These are phyloP conservation scores for Apiospora aurea DNA, from an alignment of 2,329 filamentous ascomycete species.

Conservation along the genomic window DNA sequence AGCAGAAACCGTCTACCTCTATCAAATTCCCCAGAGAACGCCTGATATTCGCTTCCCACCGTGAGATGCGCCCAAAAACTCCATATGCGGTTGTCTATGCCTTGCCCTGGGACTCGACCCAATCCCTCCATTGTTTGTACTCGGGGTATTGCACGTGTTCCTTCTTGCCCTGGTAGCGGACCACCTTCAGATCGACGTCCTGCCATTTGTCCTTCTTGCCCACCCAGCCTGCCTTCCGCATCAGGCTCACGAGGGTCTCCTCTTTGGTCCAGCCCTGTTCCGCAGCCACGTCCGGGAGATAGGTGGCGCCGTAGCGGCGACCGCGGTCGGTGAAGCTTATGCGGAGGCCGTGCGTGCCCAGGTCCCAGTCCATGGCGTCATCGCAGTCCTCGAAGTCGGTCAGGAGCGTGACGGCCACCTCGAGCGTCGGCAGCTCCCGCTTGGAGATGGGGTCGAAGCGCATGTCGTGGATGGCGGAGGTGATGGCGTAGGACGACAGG, in stretches of 20 bases:
- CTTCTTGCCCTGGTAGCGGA: slow-evolving; percentile 88
- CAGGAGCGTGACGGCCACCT: slow-evolving; percentile 80
- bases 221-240: slow-evolving; percentile 93
- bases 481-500: slow-evolving; percentile 81
- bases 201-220: slow-evolving; percentile 82
- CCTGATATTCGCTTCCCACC: slow-evolving; percentile 7
- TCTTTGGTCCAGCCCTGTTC: slow-evolving; percentile 97
- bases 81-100: slow-evolving; percentile 28
- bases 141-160: slow-evolving; percentile 73
- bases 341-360: slow-evolving; percentile 86
- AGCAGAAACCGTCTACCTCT: slow-evolving; percentile 22
- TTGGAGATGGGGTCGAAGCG: slow-evolving; percentile 65
- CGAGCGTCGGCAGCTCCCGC: slow-evolving; percentile 63
- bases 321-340: slow-evolving; percentile 82
- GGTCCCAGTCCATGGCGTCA: slow-evolving; percentile 81
- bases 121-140: slow-evolving; percentile 81
- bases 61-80: slow-evolving; percentile 14
- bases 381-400: slow-evolving; percentile 82
- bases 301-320: slow-evolving; percentile 82
- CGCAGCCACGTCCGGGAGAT: slow-evolving; percentile 86
- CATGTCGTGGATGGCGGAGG: slow-evolving; percentile 72
- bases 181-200: slow-evolving; percentile 78
- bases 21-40: not conserved
- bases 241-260: slow-evolving; percentile 86
- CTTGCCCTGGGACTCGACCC: slow-evolving; percentile 57